Conservation (phyloP, 805 yeast species). For the Torulaspora delbrueckii region DNA sequence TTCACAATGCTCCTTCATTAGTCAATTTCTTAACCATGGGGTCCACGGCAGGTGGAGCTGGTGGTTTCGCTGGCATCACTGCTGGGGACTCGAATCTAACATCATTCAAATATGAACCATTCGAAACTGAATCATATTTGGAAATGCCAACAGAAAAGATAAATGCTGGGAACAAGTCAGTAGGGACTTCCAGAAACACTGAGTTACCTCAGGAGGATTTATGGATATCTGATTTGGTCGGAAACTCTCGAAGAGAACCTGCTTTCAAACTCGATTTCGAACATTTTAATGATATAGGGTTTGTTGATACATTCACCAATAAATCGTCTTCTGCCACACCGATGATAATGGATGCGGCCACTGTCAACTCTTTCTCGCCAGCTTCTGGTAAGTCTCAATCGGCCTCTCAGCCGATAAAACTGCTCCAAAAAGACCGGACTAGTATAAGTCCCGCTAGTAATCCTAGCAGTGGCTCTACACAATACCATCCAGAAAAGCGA, state of each 20-base stretch:
- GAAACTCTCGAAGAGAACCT: conserved; percentile 53
- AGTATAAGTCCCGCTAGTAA: conserved; percentile 8
- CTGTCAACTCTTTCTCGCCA: conserved; percentile 2
- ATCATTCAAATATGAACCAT: conserved; percentile 33
- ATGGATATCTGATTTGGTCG: conserved; percentile 69
- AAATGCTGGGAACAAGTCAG: not conserved
- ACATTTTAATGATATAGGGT: conserved; percentile 56
- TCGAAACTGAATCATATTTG: conserved; percentile 1
- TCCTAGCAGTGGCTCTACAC: conserved; percentile 12
- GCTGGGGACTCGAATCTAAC: conserved; percentile 30
- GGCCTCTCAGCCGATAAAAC: not conserved
- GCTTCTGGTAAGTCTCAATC: conserved; percentile 1
- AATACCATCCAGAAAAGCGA: conserved; percentile 3
- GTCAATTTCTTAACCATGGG: conserved; percentile 40
- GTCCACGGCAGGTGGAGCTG: conserved; percentile 38
- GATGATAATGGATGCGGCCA: conserved; percentile 1
- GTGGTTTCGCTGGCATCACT: conserved; percentile 32
- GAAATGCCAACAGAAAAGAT: not conserved
- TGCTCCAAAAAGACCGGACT: not conserved
- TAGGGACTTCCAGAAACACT: not conserved
- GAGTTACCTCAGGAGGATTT: conserved; percentile 22
- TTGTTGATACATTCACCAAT: conserved; percentile 27
- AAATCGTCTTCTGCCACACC: conserved; percentile 9
- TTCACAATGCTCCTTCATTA: conserved; percentile 35
- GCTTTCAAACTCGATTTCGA: conserved; percentile 45